These are phyloP conservation scores for Macadamia tetraphylla DNA, from an alignment of 164 flowering plant genomes.

Conservation along the genomic window DNA sequence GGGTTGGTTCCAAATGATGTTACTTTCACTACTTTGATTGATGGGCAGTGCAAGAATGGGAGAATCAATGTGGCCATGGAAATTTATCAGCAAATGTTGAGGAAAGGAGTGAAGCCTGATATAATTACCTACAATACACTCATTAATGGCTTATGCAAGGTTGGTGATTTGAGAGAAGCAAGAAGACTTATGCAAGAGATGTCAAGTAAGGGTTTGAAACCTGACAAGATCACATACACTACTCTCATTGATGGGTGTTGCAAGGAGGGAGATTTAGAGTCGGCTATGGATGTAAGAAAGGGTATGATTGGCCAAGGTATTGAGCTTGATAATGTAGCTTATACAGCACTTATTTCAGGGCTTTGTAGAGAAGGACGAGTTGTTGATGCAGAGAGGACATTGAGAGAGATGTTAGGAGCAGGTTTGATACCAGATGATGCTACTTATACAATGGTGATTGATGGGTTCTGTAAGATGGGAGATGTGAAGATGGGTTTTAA, in stretches of 20 bases:
- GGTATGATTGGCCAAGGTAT: constrained; percentile 50
- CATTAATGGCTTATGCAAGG: constrained; percentile 64
- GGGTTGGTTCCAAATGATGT: constrained; percentile 59
- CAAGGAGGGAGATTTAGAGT: constrained; percentile 61
- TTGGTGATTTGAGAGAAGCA: constrained; percentile 48
- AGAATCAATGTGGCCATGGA: constrained; percentile 39
- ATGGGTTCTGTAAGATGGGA: constrained; percentile 64
- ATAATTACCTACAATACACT: constrained; percentile 55
- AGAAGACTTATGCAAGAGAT: constrained; percentile 46
- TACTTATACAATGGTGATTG: constrained; percentile 68
- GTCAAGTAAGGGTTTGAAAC: constrained; percentile 40
- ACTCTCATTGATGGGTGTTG: constrained; percentile 68
- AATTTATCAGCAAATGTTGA: constrained; percentile 48
- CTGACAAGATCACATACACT: constrained; percentile 76
- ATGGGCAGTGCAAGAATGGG: constrained; percentile 62
- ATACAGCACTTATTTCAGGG: constrained; percentile 70
- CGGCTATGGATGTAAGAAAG: constrained; percentile 44
- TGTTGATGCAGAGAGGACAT: constrained; percentile 47
- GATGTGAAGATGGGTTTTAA: constrained; percentile 55
- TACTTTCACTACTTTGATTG: constrained; percentile 62
- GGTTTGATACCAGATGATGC: constrained; percentile 59
- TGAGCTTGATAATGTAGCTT: constrained; percentile 60
- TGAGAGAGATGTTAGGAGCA: constrained; percentile 57
- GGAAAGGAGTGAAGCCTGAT: constrained; percentile 50
- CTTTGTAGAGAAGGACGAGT: constrained; percentile 46